Evolutionary conservation across 768 basidiomycete species (phyloP).

Genomic region (Naganishia randhawae): DNA sequence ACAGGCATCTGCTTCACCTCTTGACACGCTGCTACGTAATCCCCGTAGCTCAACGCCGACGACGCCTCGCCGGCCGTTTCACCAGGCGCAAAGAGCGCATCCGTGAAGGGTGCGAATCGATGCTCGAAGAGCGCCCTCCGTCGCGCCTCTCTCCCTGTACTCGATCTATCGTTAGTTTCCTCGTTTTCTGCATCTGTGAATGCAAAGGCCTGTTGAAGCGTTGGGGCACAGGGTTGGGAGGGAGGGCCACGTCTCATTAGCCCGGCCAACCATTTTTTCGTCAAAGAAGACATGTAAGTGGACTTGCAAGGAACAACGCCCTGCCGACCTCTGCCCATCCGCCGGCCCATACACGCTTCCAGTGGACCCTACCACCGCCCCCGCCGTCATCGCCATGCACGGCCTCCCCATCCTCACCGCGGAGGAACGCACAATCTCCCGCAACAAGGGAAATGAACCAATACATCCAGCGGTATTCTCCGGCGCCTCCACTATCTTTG

Average conservation of each 20-base stretch:
- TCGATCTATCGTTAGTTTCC: neutral
- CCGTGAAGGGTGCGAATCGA: neutral
- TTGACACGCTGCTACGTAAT: neutral
- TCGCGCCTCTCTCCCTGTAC: neutral
- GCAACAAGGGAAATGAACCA: conserved; percentile 5
- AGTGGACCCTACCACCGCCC: neutral
- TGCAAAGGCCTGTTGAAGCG: neutral
- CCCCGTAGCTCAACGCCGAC: no score
- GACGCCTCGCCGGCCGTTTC: no score
- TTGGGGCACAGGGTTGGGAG: neutral
- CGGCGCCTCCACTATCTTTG: neutral
- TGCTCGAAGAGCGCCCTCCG: conserved; percentile 1
- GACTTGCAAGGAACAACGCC: conserved; percentile 1
- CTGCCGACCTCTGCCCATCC: neutral
- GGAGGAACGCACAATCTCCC: neutral
- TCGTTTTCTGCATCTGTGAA: neutral
- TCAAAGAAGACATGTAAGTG: no score
- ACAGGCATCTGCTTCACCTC: neutral
- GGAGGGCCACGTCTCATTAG: no score
- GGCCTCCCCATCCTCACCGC: no score
- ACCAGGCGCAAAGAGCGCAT: neutral
- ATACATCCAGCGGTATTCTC: neutral
- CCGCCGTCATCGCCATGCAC: neutral
- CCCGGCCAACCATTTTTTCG: no score
- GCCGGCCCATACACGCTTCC: neutral